A percentile compares a stretch with the other conserved stretches of the same genome.
Evolutionary conservation across 139 green algal species (phyloP).

Genomic region (Gonium pectorale): DNA sequence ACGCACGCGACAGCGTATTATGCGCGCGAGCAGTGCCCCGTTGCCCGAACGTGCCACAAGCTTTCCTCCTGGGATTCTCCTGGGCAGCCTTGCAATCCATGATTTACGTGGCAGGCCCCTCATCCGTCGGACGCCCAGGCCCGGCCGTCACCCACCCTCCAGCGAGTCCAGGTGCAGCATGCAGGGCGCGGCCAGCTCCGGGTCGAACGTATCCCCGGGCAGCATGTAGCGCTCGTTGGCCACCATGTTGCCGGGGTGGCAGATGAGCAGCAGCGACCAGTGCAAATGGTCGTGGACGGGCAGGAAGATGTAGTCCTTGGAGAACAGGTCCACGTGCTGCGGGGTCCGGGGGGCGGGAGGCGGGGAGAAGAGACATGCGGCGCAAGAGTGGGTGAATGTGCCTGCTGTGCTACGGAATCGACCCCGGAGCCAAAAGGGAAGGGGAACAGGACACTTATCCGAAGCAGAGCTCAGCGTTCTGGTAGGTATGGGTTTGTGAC

Average conservation of each 20-base stretch:
- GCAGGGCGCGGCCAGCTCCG: neutral
- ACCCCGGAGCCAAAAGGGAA: too few species aligned
- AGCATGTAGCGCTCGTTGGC: neutral
- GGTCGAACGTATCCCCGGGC: neutral
- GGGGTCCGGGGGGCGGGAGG: neutral
- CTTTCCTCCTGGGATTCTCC: too few species aligned
- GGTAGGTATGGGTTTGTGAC: too few species aligned
- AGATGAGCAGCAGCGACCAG: constrained; percentile 92
- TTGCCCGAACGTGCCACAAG: too few species aligned
- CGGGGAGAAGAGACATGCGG: too few species aligned
- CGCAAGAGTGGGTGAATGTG: too few species aligned
- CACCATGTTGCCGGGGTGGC: constrained; percentile 67
- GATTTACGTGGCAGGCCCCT: neutral
- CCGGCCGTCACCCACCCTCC: constrained; percentile 39
- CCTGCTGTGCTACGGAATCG: too few species aligned
- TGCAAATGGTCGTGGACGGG: constrained; percentile 91
- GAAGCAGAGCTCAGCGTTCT: too few species aligned
- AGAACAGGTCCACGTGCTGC: constrained; percentile 84
- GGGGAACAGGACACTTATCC: too few species aligned
- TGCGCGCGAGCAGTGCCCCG: too few species aligned
- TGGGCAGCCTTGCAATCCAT: too few species aligned
- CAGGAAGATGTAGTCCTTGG: constrained; percentile 91
- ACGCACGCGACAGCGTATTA: too few species aligned
- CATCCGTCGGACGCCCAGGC: neutral
- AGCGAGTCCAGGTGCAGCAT: constrained; percentile 89